These are phyloP conservation scores for Croton laevigatus DNA, from an alignment of 441 rosid genomes.

Conservation along the genomic window DNA sequence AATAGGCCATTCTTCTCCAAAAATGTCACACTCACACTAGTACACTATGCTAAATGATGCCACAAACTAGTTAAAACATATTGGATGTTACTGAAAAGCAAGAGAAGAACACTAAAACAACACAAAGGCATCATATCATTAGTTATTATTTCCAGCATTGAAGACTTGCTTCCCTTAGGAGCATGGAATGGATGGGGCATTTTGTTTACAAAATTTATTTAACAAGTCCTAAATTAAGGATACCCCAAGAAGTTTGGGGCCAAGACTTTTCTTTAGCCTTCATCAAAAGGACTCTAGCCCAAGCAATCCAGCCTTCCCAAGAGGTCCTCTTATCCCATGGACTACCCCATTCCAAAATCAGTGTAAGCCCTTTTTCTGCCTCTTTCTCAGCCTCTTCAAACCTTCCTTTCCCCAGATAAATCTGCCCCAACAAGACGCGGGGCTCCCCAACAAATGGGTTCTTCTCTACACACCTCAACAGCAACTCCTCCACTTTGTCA, in stretches of 20 bases:
- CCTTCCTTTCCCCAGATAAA: conserved; percentile 49
- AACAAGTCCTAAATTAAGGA: conserved; percentile 74
- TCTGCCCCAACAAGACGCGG: conserved; percentile 61
- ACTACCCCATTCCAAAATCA: conserved; percentile 81
- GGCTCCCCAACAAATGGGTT: conserved; percentile 92
- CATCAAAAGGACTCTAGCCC: conserved; percentile 75
- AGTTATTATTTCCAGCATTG: background rate
- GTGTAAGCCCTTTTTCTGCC: conserved; percentile 58
- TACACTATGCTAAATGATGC: no score
- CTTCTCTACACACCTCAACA: conserved; percentile 50
- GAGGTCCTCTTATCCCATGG: conserved; percentile 95
- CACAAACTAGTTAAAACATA: no score
- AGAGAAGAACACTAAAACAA: no score
- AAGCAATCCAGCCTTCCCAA: conserved; percentile 96
- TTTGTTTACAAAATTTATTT: conserved; percentile 28
- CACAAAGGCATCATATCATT: background rate
- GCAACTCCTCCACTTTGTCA: conserved; percentile 49
- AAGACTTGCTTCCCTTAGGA: background rate
- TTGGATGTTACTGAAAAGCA: background rate
- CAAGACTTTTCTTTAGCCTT: conserved; percentile 73
- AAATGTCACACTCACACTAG: no score
- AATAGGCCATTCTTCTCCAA: no score
- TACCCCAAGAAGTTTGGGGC: conserved; percentile 77
- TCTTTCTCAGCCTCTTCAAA: conserved; percentile 66
- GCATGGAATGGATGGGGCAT: background rate